Conservation (phyloP, 352 stramenopile species). For the Phytopythium cucurbitacearum region DNA sequence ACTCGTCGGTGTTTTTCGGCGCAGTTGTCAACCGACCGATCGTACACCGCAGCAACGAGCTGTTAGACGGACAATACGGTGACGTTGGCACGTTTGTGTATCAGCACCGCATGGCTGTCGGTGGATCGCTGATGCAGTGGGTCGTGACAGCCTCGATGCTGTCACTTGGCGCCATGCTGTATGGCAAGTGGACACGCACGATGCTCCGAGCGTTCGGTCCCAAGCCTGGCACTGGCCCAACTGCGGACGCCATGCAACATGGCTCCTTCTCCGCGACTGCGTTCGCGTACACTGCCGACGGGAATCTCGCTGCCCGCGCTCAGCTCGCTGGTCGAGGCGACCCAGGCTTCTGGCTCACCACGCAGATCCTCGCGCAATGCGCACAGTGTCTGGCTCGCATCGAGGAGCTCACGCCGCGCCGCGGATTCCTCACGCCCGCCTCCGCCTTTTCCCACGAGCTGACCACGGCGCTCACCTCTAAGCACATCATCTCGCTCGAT, state of each 20-base stretch:
- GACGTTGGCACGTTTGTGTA: slow-evolving; percentile 30
- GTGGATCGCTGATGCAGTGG: slow-evolving; percentile 21
- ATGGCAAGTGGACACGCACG: slow-evolving; percentile 41
- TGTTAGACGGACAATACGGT: slow-evolving; percentile 50
- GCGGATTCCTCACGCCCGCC: slow-evolving; percentile 35
- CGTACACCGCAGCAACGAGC: slow-evolving; percentile 57
- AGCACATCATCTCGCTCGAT: too few species aligned
- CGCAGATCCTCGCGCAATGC: slow-evolving; percentile 36
- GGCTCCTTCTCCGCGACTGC: slow-evolving; percentile 55
- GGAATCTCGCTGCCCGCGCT: slow-evolving; percentile 17
- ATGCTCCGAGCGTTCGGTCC: slow-evolving; percentile 59
- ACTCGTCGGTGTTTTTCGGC: slow-evolving; percentile 61
- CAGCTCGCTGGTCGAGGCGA: slow-evolving; percentile 20
- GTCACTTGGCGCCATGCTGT: slow-evolving; percentile 25
- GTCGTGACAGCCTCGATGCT: slow-evolving; percentile 18
- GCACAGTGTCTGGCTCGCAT: slow-evolving; percentile 28
- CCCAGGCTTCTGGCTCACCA: slow-evolving; percentile 34
- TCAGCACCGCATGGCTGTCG: slow-evolving; percentile 34
- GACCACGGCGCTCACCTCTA: slow-evolving; percentile 24
- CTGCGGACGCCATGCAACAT: slow-evolving; percentile 51
- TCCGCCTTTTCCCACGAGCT: slow-evolving; percentile 33
- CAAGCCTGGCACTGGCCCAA: slow-evolving; percentile 61
- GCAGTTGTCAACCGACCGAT: slow-evolving; percentile 64
- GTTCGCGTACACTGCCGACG: slow-evolving; percentile 29
- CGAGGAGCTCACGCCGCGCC: slow-evolving; percentile 11